Evolutionary conservation across 2,329 filamentous ascomycete species (phyloP), one percentile per base, ranked within the genome.

Genomic region (Colletotrichum viniferum): DNA sequence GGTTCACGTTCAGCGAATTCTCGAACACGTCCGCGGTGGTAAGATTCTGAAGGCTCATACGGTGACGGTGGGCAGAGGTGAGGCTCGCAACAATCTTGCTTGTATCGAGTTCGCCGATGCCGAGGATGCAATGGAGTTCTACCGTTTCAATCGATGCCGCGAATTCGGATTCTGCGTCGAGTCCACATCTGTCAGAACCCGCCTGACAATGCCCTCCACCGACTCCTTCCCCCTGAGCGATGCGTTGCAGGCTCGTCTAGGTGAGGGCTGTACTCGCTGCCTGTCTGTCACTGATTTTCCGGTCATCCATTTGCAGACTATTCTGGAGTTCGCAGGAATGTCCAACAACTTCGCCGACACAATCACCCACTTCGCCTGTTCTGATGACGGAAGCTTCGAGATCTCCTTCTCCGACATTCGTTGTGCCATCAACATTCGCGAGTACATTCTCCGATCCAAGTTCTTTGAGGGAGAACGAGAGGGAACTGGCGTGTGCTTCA

Each of bases 1-100:
- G 4, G n/a, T 63, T 2, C 74, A 77, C 12, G 24, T 77, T 26
- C 60, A 71, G 30, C 52, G 52, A 14, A 58, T 77, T 28, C 36
- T 77, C 21, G 64, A 75, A 16, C 74, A 77, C 26, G 64, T 77
- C 24, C 71, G 71, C 7, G 74, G 74, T 5, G 75, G 74, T 18
- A 55, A 32, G 7, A 61, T 77, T 18, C 52, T 77, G 43, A 75
- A 68, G 7, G 74, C 76, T 21, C 58, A 69, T 18, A 38, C 61
- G 4, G n/a, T 52, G 9, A 58, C 28, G 2, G 38, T 72, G 36
- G 55, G 63, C n/a, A n/a, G 56, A 24, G 69, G 63, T n/a, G 58
- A 55, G 8, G 34, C 32, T 14, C 32, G 28, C 1, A 58, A 62
- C 58, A 69, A 38, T 7, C 16, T 66, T 16, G 76, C 74, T 16